Evolutionary conservation across 805 yeast genomes (phyloP), one percentile per base, ranked within the genome.

Genomic region (Kazachstania martiniae): DNA sequence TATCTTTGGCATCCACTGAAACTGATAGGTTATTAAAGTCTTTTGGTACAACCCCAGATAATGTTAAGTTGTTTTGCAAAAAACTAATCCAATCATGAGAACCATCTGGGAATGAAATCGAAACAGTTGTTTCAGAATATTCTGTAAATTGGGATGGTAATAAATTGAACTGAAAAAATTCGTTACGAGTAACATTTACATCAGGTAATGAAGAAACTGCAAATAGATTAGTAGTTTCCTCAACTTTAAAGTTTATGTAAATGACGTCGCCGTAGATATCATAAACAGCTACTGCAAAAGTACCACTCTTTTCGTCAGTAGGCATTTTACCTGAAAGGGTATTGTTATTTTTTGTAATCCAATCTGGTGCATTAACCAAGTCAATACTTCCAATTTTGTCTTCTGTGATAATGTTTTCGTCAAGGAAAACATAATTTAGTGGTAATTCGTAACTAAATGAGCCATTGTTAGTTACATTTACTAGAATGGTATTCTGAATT

Each of bases 381-480:
- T 50, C 42, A 4, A 80, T 66, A 2, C 62, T 47, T 1, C 83
- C 70, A 25, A 89, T 68, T 44, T 84, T 74, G 3, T 59, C 55
- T 4, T 50, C 31, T 4, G 59, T 25, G 23, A 86, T 70, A 1
- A 52, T 43, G 1, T 41, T 33, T n/a, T 72, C 75, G 52, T 91
- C 94, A 30, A 83, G 63, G 39, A 58, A 71, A 19, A 89, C 73
- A 32, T 68, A 61, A 21, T 72, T 56, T 28, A 81, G 51, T 1
- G 95, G 95, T 15, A 86, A 61, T 2, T 63, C 52, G 37, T 72
- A 66, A 17, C 64, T 48, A 44, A 89, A 66, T 1, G 55, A 45
- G 21, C 71, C 67, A 29, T 74, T 73, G 15, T 67, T 69, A 5
- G 91, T 78, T 2, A 85, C 87, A 44, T 82, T 81, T 36, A 82